Conservation (phyloP, 2,329 filamentous ascomycete species). For the Curvularia spicifera region DNA sequence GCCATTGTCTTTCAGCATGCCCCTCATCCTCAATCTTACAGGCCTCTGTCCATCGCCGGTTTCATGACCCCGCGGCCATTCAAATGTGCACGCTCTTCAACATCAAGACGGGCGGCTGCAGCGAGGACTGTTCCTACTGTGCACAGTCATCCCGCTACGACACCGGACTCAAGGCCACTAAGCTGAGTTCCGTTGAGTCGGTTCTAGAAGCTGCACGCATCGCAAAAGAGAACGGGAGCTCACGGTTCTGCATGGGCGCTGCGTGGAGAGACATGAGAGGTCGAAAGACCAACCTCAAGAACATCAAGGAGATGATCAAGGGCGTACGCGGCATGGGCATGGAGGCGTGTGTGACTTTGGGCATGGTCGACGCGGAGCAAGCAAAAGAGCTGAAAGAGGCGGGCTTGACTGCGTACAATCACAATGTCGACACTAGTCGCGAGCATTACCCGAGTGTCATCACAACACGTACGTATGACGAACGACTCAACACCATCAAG, state of each 20-base stretch:
- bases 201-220: slow-evolving; percentile 79
- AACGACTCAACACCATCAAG: slow-evolving; percentile 78
- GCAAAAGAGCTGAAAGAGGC: slow-evolving; percentile 82
- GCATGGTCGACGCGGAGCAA: slow-evolving; percentile 85
- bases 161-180: slow-evolving; percentile 79
- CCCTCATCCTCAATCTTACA: slow-evolving; percentile 45
- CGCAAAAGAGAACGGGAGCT: slow-evolving; percentile 83
- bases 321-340: slow-evolving; percentile 82
- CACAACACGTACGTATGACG: slow-evolving; percentile 84
- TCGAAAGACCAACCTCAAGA: slow-evolving; percentile 80
- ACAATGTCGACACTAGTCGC: slow-evolving; percentile 89
- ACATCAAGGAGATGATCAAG: slow-evolving; percentile 84
- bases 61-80: slow-evolving; percentile 82
- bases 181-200: slow-evolving; percentile 78
- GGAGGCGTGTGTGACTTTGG: slow-evolving; percentile 92
- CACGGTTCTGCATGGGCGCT: slow-evolving; percentile 93
- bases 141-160: slow-evolving; percentile 83
- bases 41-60: slow-evolving; percentile 80
- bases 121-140: slow-evolving; percentile 92
- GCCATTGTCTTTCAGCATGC: background rate
- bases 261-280: slow-evolving; percentile 95
- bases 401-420: slow-evolving; percentile 89
- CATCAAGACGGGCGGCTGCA: slow-evolving; percentile 93
- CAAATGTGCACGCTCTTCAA: slow-evolving; percentile 96
- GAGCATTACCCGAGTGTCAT: slow-evolving; percentile 90